Evolutionary conservation across 2,329 filamentous ascomycete genomes (phyloP).

Genomic region (Hypoxylon sp.): DNA sequence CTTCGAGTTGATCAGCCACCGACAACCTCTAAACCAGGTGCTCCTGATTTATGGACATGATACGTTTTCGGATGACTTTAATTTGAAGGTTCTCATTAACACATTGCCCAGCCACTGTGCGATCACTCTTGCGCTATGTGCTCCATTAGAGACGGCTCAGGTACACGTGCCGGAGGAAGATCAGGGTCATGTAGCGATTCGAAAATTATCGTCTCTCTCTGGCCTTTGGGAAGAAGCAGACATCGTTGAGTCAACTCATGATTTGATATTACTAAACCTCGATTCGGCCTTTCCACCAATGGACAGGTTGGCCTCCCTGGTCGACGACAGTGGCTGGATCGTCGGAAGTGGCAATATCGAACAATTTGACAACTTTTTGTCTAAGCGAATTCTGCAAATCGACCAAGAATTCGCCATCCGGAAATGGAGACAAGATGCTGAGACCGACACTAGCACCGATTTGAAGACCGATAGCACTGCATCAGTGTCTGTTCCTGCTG

Average conservation of each 20-base stretch:
- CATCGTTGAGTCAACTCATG: not conserved
- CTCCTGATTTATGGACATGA: conserved; percentile 7
- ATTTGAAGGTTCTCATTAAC: conserved; percentile 5
- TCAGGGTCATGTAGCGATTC: not conserved
- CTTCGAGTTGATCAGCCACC: conserved; percentile 2
- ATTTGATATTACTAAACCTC: not conserved
- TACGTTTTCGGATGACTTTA: not conserved
- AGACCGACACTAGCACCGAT: not conserved
- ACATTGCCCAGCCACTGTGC: not conserved
- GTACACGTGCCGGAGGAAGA: not conserved
- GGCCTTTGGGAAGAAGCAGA: not conserved
- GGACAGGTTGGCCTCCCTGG: not conserved
- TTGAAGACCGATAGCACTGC: not conserved
- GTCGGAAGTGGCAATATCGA: not conserved
- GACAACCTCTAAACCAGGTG: not conserved
- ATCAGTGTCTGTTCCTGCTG: not conserved
- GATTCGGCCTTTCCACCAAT: not conserved
- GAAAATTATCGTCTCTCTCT: not conserved
- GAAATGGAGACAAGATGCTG: not conserved
- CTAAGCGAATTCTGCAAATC: not conserved
- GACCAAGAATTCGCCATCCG: not conserved
- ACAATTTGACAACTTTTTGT: not conserved
- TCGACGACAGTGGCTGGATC: not conserved
- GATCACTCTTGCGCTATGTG: conserved; percentile 18
- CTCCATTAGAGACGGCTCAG: not conserved